phyloP scores from a whole-genome alignment of 257 asterid species.

The Gentiana straminea region DNA sequence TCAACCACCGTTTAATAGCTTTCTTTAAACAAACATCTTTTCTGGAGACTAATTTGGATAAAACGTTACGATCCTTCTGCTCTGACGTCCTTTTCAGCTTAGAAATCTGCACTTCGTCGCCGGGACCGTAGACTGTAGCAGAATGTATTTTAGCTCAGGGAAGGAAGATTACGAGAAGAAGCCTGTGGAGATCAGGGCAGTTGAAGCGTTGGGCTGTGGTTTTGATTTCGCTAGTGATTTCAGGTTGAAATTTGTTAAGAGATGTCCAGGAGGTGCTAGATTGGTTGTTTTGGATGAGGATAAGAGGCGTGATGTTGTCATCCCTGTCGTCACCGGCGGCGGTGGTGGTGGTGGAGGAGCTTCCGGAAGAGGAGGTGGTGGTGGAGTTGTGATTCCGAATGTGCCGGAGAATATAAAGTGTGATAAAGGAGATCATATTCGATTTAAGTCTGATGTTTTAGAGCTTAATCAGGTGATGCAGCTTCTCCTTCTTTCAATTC shows the following conservation, averaged over 20 bases:
- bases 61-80: too few relatives aligned
- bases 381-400: constrained; percentile 47
- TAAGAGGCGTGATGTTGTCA: constrained; percentile 47
- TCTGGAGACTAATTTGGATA: too few relatives aligned
- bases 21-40: too few relatives aligned
- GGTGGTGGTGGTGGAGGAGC: background rate
- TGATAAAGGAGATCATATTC: constrained; percentile 87
- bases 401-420: constrained; percentile 74
- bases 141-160: constrained; percentile 22
- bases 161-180: constrained; percentile 32
- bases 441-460: constrained; percentile 93
- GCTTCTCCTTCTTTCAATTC: too few relatives aligned
- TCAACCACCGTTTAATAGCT: too few relatives aligned
- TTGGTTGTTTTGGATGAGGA: constrained; percentile 53
- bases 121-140: background rate
- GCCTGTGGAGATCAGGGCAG: constrained; percentile 65
- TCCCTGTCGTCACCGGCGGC: constrained; percentile 24
- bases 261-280: constrained; percentile 48
- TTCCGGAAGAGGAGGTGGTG: constrained; percentile 10
- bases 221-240: constrained; percentile 98
- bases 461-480: constrained; percentile 70
- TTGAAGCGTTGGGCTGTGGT: constrained; percentile 82
- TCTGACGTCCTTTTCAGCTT: too few relatives aligned
- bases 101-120: too few relatives aligned
- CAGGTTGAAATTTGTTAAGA: constrained; percentile 75